A percentile compares a stretch with the other conserved stretches of the same genome.
Conservation (phyloP, 805 yeast species). For the Starmerella stigmatis region DNA sequence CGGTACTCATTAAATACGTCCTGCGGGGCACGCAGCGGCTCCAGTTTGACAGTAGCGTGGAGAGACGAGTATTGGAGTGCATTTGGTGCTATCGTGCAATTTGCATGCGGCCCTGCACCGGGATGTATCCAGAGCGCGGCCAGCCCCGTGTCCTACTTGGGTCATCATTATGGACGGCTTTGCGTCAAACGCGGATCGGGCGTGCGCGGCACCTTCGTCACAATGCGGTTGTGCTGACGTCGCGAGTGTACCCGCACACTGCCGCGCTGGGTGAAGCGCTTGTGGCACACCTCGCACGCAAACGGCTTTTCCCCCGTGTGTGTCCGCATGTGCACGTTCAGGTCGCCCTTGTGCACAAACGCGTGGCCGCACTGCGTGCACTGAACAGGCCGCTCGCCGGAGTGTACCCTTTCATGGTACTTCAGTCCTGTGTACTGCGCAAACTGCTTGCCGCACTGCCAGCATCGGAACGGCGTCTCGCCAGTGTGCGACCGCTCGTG, state of each 20-base stretch:
- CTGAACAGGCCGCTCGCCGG: conserved; percentile 78
- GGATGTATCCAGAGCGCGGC: background rate
- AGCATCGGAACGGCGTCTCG: conserved; percentile 64
- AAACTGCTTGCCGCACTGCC: conserved; percentile 53
- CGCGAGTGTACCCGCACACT: conserved; percentile 81
- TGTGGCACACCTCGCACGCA: conserved; percentile 69
- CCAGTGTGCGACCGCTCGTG: conserved; percentile 71
- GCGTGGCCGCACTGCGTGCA: conserved; percentile 64
- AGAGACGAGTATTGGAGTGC: no score
- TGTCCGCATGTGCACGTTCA: conserved; percentile 75
- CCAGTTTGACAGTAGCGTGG: no score
- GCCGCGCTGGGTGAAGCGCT: conserved; percentile 74
- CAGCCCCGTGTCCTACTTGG: background rate
- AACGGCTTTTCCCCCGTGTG: conserved; percentile 91
- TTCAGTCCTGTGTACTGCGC: conserved; percentile 65
- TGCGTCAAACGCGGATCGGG: background rate
- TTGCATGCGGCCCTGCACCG: no score
- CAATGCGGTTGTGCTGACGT: background rate
- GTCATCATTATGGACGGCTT: no score
- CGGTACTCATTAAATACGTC: no score
- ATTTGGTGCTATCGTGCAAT: no score
- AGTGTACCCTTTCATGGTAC: conserved; percentile 70
- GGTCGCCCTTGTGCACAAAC: conserved; percentile 72
- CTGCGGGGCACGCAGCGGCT: no score
- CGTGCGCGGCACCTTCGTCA: conserved; percentile 5